Conservation (phyloP, 2,329 filamentous ascomycete species). For the Colletotrichum australisinense region DNA sequence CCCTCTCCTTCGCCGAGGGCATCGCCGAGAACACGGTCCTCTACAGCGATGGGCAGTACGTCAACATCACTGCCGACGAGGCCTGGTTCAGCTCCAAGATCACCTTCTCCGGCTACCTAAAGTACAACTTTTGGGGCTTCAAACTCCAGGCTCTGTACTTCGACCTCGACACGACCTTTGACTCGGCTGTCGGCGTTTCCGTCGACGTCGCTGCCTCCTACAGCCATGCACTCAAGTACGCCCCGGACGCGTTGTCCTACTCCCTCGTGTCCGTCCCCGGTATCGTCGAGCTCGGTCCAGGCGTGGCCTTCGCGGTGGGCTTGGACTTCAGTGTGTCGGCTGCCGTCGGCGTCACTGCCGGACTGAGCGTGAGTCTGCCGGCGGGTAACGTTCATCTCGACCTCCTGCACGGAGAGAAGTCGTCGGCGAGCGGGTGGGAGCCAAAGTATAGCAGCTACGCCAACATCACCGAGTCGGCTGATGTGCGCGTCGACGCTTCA, state of each 20-base stretch:
- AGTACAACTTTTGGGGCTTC: slow-evolving; percentile 50
- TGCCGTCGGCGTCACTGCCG: slow-evolving; percentile 45
- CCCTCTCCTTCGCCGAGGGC: slow-evolving; percentile 36
- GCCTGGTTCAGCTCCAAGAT: slow-evolving; percentile 49
- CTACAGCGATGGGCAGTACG: slow-evolving; percentile 43
- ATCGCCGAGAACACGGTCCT: slow-evolving; percentile 43
- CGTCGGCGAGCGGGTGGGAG: slow-evolving; percentile 47
- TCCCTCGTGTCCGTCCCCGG: slow-evolving; percentile 52
- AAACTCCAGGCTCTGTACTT: slow-evolving; percentile 52
- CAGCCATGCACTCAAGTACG: slow-evolving; percentile 47
- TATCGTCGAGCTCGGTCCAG: slow-evolving; percentile 51
- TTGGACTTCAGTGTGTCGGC: slow-evolving; percentile 48
- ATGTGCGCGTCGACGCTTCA: slow-evolving; percentile 46
- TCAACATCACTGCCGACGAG: slow-evolving; percentile 48
- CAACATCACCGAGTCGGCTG: slow-evolving; percentile 47
- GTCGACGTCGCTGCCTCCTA: slow-evolving; percentile 48
- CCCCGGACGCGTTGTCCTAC: slow-evolving; percentile 50
- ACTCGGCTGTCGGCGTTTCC: slow-evolving; percentile 49
- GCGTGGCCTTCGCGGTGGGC: slow-evolving; percentile 50
- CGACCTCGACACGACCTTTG: slow-evolving; percentile 53
- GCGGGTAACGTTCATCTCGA: slow-evolving; percentile 53
- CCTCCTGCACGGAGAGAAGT: slow-evolving; percentile 44
- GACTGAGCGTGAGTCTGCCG: slow-evolving; percentile 45
- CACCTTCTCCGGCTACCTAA: slow-evolving; percentile 55
- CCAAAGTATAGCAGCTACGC: slow-evolving; percentile 48